Percentiles rank a stretch among this genome's conserved stretches.
Conservation (phyloP, 2,329 filamentous ascomycete genomes). For the Epichloe gansuensis region DNA sequence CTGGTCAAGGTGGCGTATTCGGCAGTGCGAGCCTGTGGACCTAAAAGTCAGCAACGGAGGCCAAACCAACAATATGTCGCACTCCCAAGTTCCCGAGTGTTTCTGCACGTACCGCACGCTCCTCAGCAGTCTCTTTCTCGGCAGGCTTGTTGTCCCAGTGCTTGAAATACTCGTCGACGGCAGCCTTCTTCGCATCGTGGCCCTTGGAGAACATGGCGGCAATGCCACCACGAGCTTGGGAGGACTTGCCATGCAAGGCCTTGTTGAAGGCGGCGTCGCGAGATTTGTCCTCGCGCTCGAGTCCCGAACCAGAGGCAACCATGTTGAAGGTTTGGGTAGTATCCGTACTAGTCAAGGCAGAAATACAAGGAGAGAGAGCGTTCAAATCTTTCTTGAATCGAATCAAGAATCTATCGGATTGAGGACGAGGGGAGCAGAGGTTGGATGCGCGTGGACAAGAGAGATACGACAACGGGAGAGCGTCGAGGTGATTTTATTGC, state of each 20-base stretch:
- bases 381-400: not conserved
- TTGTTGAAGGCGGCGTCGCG: conserved; percentile 89
- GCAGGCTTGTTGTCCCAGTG: conserved; percentile 83
- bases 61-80: not conserved
- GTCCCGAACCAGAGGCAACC: conserved; percentile 29
- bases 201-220: conserved; percentile 81
- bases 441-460: not conserved
- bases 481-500: conserved; percentile 4
- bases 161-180: conserved; percentile 89
- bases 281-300: conserved; percentile 72
- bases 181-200: conserved; percentile 59
- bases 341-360: not conserved
- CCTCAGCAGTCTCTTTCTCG: conserved; percentile 70
- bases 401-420: not conserved
- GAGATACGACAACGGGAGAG: not conserved
- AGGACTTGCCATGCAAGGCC: conserved; percentile 66
- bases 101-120: conserved; percentile 52
- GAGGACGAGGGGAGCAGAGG: conserved; percentile 3
- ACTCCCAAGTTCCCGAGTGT: not conserved
- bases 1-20: conserved; percentile 90
- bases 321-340: conserved; percentile 25
- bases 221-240: conserved; percentile 59
- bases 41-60: conserved; percentile 8
- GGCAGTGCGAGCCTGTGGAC: conserved; percentile 56
- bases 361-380: conserved; percentile 5